Evolutionary conservation across 768 basidiomycete species (phyloP).

Genomic region (Leccinum obscurum): DNA sequence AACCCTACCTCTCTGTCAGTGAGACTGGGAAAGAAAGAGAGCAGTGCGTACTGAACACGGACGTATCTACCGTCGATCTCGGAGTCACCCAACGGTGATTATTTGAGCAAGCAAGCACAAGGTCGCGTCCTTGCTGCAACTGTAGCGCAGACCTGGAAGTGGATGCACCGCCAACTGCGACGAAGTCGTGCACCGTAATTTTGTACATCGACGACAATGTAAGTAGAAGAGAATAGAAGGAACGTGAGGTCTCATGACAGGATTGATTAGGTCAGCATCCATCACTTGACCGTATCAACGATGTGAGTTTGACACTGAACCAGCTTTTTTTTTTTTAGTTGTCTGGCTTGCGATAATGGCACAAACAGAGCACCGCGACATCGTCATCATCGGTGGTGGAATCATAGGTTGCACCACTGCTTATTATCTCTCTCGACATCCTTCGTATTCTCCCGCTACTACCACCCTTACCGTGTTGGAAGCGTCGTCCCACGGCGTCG

Average conservation of each 20-base stretch:
- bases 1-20: conserved; percentile 22
- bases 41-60: conserved; percentile 24
- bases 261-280: neutral
- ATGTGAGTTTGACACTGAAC: neutral
- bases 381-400: conserved; percentile 83
- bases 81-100: conserved; percentile 22
- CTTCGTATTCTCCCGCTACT: conserved; percentile 40
- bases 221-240: no score
- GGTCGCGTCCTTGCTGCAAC: conserved; percentile 23
- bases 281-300: neutral
- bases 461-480: conserved; percentile 65
- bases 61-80: conserved; percentile 9
- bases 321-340: neutral
- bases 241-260: no score
- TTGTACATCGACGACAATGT: neutral
- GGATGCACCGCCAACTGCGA: neutral
- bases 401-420: conserved; percentile 86
- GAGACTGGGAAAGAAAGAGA: neutral
- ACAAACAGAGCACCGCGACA: conserved; percentile 33
- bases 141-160: neutral
- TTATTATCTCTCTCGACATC: conserved; percentile 71
- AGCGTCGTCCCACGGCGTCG: conserved; percentile 63
- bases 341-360: conserved; percentile 15
- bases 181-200: conserved; percentile 27
- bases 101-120: conserved; percentile 19